These are phyloP conservation scores for Calonectria leucothoes DNA, from an alignment of 2,329 filamentous ascomycete genomes.

Conservation along the genomic window DNA sequence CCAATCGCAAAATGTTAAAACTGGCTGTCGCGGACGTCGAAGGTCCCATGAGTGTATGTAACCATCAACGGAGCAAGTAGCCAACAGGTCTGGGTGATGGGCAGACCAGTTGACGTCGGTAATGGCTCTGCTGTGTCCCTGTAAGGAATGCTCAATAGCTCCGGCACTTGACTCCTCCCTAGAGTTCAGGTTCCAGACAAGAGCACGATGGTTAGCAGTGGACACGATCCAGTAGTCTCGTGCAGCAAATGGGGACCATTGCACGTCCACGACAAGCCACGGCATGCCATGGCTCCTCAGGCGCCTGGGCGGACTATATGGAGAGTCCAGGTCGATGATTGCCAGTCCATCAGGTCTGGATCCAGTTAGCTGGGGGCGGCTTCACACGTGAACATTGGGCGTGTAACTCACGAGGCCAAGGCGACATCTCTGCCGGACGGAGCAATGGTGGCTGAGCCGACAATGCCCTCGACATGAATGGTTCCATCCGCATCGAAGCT, in stretches of 20 bases:
- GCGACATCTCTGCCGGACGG: constrained; percentile 92
- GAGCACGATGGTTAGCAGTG: constrained; percentile 92
- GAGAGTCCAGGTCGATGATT: constrained; percentile 91
- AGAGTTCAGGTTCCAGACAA: constrained; percentile 92
- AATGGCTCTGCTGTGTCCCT: constrained; percentile 86
- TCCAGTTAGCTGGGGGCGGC: constrained; percentile 11
- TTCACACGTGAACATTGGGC: constrained; percentile 22
- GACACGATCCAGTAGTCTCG: constrained; percentile 95
- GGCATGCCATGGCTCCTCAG: constrained; percentile 84
- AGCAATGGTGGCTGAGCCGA: constrained; percentile 93
- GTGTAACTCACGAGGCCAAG: constrained; percentile 75
- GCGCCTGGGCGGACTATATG: constrained; percentile 86
- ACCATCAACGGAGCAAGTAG: constrained; percentile 92
- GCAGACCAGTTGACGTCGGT: constrained; percentile 98
- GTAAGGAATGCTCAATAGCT: constrained; percentile 86
- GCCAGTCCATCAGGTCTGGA: constrained; percentile 82
- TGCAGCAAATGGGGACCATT: constrained; percentile 94
- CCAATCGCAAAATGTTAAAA: constrained; percentile 89
- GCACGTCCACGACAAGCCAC: constrained; percentile 96
- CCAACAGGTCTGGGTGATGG: constrained; percentile 88
- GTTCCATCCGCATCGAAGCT: constrained; percentile 88
- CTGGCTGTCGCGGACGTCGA: constrained; percentile 77
- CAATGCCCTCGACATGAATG: constrained; percentile 83
- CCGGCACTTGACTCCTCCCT: constrained; percentile 77
- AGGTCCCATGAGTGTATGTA: constrained; percentile 95